Percentiles rank a stretch among this genome's conserved stretches.
Conservation (phyloP, 1,139 yeast species). For the Lodderomyces jiufengensis region DNA sequence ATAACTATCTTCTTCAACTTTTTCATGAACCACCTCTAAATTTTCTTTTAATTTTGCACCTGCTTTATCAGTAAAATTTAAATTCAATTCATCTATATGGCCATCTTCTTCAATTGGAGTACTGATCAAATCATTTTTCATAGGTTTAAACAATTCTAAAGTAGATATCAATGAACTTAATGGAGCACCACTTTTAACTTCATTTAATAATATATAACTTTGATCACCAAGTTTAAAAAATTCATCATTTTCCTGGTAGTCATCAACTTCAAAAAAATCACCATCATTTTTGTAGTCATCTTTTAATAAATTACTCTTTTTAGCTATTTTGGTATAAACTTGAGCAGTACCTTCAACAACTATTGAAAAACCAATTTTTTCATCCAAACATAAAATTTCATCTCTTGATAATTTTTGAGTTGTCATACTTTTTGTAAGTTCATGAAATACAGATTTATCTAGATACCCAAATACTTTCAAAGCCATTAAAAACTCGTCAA, state of each 20-base stretch:
- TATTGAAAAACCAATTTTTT: constrained; percentile 78
- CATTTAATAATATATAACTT: constrained; percentile 72
- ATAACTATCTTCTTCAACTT: constrained; percentile 6
- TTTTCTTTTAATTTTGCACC: background rate
- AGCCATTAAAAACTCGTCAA: constrained; percentile 87
- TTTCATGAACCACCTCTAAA: background rate
- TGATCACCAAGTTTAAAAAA: constrained; percentile 42
- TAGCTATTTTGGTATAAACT: constrained; percentile 58
- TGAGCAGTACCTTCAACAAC: constrained; percentile 93
- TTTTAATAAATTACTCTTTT: constrained; percentile 12
- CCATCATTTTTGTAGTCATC: constrained; percentile 1
- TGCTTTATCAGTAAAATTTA: constrained; percentile 8
- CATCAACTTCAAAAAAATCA: background rate
- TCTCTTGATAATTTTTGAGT: constrained; percentile 79
- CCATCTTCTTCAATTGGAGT: constrained; percentile 9
- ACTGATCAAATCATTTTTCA: constrained; percentile 2
- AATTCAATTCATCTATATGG: constrained; percentile 9
- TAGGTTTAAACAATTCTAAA: constrained; percentile 51
- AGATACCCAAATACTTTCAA: constrained; percentile 92
- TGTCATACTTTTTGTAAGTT: constrained; percentile 85
- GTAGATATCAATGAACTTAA: constrained; percentile 80
- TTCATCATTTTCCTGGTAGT: constrained; percentile 17
- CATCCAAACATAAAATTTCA: constrained; percentile 71
- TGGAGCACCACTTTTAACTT: constrained; percentile 82
- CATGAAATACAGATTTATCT: constrained; percentile 88